Base-by-base conservation (phyloP, 805 yeast genomes). In the Debaryomyces hansenii region DNA sequence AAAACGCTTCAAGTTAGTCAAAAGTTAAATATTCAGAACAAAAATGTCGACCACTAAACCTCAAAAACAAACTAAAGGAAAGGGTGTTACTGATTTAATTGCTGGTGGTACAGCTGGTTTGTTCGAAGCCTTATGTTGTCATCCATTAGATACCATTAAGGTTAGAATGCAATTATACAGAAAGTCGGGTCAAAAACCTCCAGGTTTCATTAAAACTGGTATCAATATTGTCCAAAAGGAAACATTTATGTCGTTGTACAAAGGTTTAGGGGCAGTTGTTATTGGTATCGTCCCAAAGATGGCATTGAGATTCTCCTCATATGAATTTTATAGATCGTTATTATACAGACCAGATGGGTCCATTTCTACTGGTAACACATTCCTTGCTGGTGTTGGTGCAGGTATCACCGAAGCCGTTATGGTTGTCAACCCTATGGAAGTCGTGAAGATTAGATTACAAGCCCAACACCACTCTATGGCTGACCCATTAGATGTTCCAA, bases 41-140 rank as follows among this genome's bases (percentile, higher is more conserved):
- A 33, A 24, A 39, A 52, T 52, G 55, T 42, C 54, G 15, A 39
- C 46, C 27, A 40, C 51, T 21, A 20, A 46, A 31, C 34, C 34
- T 14, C 49, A 48, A 20, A 48, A 53, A 32, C 68, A 66, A 49
- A 62, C 61, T 39, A 70, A 70, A 45, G 68, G 69, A 29, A 69
- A 63, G 46, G 63, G 74, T 34, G 79, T 83, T 10, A 77, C 84
- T 46, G 90, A 86, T 60, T 75, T 87, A 55, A 75, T 89, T 41
- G 94, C 97, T 29, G 99, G 99, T 58, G 99, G 99, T 59, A 83
- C 92, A 6, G 99, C 99, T 11, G 99, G 99, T 48, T 75, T 92
- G 50, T 89, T 91, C 63, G 99, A 92, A 75, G 99, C 98, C n/a
- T 77, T 94, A 52, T 84, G 92, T 66, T 92, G 99, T 67, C 99